Conservation (phyloP, 495 filamentous ascomycete species). For the Chaetomidium leptoderma region DNA sequence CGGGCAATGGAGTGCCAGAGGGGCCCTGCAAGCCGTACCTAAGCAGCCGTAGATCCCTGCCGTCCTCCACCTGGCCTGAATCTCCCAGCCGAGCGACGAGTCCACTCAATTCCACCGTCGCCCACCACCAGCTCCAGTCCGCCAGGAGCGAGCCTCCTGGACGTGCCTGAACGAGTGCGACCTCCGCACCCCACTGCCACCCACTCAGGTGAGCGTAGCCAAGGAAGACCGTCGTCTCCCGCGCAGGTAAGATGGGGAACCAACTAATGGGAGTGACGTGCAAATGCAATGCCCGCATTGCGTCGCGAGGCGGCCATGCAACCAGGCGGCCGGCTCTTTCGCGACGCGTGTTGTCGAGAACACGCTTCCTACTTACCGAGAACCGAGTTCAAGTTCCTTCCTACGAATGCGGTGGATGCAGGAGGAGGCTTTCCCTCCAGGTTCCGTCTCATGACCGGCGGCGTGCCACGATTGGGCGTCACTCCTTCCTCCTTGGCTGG, state of each 20-base stretch:
- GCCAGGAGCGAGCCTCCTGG: constrained; percentile 19
- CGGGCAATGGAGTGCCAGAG: constrained; percentile 17
- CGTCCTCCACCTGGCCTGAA: constrained; percentile 34
- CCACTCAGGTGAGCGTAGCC: not conserved
- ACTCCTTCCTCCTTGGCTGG: constrained; percentile 21
- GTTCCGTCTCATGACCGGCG: constrained; percentile 19
- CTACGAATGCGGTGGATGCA: not conserved
- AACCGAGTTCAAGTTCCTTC: not conserved
- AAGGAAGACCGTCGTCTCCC: not conserved
- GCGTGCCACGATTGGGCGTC: constrained; percentile 21
- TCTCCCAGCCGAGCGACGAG: constrained; percentile 36
- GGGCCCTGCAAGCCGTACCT: constrained; percentile 25
- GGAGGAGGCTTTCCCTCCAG: not conserved
- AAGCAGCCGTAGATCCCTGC: constrained; percentile 34
- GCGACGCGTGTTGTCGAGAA: constrained; percentile 9
- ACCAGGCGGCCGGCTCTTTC: constrained; percentile 1
- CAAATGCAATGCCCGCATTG: not conserved
- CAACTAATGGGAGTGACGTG: not conserved
- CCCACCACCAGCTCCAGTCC: constrained; percentile 25
- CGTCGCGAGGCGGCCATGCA: constrained; percentile 5
- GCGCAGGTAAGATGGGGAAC: no score
- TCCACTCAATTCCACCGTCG: constrained; percentile 31
- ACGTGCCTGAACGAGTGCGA: constrained; percentile 27
- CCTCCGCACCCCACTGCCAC: constrained; percentile 20
- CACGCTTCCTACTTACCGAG: no score